Base-by-base conservation (phyloP, 345 rosid genomes). In the Corymbia maculata region DNA sequence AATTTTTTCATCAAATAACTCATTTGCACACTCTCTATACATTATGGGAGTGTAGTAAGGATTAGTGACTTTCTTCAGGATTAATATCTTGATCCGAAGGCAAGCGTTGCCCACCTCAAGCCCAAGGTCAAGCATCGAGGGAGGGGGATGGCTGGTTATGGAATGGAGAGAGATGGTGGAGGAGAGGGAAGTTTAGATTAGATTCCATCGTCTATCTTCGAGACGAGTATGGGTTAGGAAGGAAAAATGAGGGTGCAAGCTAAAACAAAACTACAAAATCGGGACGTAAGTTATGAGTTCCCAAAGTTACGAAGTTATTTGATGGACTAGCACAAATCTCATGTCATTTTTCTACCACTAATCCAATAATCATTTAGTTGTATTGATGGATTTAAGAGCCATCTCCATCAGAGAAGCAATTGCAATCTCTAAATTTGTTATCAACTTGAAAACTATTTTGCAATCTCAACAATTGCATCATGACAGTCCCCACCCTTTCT, bases 231-330 rank as follows among this genome's bases (percentile, higher is more conserved):
- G 13, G 1, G 6, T 28, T 28, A 64, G 70, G 0, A 15, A 64
- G 4, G 36, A 14, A 64, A 64, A 16, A 64, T 28, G 17, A 64
- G 11, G 13, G 9, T 0, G 5, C 36, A n/a, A 64, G 30, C 14
- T 0, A 1, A n/a, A 6, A 13, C 1, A 17, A 64, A 3, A 8
- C 9, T 13, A 0, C 7, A 13, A n/a, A 64, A n/a, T 64, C 5
- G 0, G 30, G 15, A 64, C 0, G 1, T 0, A 0, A 13, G 9
- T 64, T 64, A 3, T 4, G n/a, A 13, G 17, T 64, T 64, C 4
- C 9, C 0, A 64, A 64, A n/a, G 9, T n/a, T 13, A 19, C 1
- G 1, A 70, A 2, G 7, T 3, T 5, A 70, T 36, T 36, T 9
- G 24, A 36, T 70, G 36, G 0, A 13, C 47, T 6, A 2, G 7